phyloP scores from a whole-genome alignment of 192 early-diverging fungal genomes.

The Nowakowskiella sp. region DNA sequence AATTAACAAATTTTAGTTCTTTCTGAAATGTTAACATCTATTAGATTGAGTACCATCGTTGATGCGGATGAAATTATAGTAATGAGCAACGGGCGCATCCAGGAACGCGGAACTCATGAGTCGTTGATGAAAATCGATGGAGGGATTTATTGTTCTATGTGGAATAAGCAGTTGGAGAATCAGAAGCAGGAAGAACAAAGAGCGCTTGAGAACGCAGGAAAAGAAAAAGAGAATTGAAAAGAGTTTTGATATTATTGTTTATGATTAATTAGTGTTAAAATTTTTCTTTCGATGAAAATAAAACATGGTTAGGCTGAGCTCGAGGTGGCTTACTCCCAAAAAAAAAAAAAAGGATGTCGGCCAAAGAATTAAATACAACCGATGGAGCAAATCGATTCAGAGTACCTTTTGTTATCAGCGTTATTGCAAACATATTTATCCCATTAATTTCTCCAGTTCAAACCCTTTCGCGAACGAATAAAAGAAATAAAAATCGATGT shows the following conservation, averaged over 20 bases:
- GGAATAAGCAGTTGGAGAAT: conserved; percentile 80
- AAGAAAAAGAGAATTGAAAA: too few species aligned
- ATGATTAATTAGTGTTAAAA: too few species aligned
- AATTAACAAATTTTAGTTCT: background rate
- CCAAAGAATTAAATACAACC: conserved; percentile 52
- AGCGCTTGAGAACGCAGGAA: too few species aligned
- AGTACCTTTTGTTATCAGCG: conserved; percentile 32
- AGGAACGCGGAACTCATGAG: conserved; percentile 74
- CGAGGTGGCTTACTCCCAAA: too few species aligned
- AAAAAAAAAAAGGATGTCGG: too few species aligned
- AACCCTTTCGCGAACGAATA: conserved; percentile 60
- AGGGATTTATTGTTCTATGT: conserved; percentile 82
- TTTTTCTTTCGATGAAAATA: too few species aligned
- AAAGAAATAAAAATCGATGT: conserved; percentile 78
- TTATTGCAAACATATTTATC: conserved; percentile 2
- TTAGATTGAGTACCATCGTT: conserved; percentile 77
- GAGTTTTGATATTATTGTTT: too few species aligned
- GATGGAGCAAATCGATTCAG: conserved; percentile 60
- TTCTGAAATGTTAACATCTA: conserved; percentile 26
- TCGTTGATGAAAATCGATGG: conserved; percentile 53
- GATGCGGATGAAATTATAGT: conserved; percentile 77
- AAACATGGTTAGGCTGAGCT: too few species aligned
- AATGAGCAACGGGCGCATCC: conserved; percentile 70
- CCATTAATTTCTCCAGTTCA: conserved; percentile 44
- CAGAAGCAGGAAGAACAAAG: conserved; percentile 32